Base-by-base conservation (phyloP, 2,329 filamentous ascomycete genomes). In the Talaromyces sp. region DNA sequence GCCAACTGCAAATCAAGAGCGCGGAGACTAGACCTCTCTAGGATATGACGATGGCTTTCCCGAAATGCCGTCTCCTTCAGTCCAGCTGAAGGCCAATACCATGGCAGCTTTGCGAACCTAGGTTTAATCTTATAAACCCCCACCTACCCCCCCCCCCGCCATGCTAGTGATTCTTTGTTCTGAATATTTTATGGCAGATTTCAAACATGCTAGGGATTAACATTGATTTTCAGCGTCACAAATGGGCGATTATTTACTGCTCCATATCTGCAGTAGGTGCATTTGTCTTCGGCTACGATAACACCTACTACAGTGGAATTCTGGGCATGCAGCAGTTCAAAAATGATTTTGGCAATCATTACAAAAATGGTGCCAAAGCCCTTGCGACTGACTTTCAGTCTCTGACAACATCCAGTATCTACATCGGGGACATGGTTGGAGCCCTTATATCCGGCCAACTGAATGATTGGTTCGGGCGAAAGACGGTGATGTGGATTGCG, bases 371-470 rank as follows among this genome's bases (percentile, higher is more conserved):
- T 3, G 42, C 54, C 5, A 60, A 57, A 35, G 49, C 54, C 9
- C 54, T 69, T 4, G 54, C 51, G n/a, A 64, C 64, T 4, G 51
- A 49, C 16, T 67, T 67, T 47, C 61, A 65, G 19, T 70, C 72
- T 6, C 51, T 75, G 13, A 71, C 70, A 3, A 66, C 72, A 7
- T 73, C 70, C 10, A 67, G 69, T 42, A 75, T 75, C 58, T 71
- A 74, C 52, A 68, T 75, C 13, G 73, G 72, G n/a, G 73, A 75
- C 44, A 60, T 73, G 0, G 44, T 72, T 27, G 72, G 73, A 32
- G 67, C 72, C 5, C 54, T 75, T 4, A 32, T 60, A 4, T 62
- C 72, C 10, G 70, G 70, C 2, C 71, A 70, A 6, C 67, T 74
- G 54, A 75, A 74, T 54, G 72, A 75, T 42, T 46, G 53, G 29